phyloP scores from a whole-genome alignment of 345 rosid genomes.

The Linum tenue region DNA sequence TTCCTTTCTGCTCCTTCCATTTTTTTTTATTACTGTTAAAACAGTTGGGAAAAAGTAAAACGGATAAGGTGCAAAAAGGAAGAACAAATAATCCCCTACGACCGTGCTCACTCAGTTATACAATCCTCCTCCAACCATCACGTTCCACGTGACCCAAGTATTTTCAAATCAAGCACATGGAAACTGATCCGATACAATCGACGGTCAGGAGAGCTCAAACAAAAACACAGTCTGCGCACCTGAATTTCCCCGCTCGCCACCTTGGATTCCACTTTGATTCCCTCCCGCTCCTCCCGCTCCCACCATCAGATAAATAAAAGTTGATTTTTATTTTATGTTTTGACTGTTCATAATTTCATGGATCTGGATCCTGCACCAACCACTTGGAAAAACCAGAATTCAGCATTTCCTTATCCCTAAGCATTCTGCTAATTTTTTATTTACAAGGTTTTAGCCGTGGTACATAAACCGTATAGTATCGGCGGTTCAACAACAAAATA shows the following conservation, averaged over 20 bases:
- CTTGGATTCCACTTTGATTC: neutral
- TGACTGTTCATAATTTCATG: neutral
- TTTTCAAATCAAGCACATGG: neutral
- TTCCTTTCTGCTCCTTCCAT: too few species aligned
- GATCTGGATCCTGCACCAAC: neutral
- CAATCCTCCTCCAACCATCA: neutral
- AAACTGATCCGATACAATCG: neutral
- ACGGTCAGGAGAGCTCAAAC: neutral
- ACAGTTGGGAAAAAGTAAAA: too few species aligned
- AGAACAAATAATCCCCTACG: too few species aligned
- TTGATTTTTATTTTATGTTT: neutral
- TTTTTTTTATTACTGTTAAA: too few species aligned
- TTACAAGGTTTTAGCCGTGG: too few species aligned
- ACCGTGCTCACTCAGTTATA: too few species aligned
- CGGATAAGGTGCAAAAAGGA: too few species aligned
- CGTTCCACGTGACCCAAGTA: neutral
- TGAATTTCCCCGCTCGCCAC: neutral
- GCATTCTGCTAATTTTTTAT: too few species aligned
- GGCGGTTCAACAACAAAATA: too few species aligned
- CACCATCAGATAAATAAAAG: neutral
- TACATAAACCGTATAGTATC: too few species aligned
- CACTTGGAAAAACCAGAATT: neutral
- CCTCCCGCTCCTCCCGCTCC: neutral
- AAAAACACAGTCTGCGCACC: too few species aligned
- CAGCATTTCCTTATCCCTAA: too few species aligned